phyloP scores from a whole-genome alignment of 2,329 filamentous ascomycete species.

The Penicillium sclerotiorum region DNA sequence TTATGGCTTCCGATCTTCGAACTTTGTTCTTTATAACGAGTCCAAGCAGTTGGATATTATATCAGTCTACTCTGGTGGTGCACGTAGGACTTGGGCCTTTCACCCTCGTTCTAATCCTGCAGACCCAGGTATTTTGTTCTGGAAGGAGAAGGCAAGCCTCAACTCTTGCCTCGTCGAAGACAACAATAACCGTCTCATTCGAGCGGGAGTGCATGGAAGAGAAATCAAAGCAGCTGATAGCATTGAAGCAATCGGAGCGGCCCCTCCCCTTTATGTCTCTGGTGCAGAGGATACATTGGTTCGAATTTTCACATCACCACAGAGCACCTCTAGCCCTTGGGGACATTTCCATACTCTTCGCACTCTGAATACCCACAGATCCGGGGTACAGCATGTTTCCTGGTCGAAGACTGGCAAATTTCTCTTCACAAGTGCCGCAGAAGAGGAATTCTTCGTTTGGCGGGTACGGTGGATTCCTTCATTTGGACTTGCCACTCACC shows the following conservation, averaged over 20 bases:
- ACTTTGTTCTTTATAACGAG: conserved; percentile 83
- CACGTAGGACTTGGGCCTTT: conserved; percentile 75
- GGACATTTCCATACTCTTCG: conserved; percentile 56
- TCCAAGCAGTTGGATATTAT: conserved; percentile 69
- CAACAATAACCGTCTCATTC: conserved; percentile 55
- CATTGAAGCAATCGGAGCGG: conserved; percentile 30
- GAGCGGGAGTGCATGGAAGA: conserved; percentile 76
- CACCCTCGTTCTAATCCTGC: conserved; percentile 34
- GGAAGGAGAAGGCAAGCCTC: conserved; percentile 67
- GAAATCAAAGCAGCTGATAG: conserved; percentile 73
- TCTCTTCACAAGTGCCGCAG: conserved; percentile 83
- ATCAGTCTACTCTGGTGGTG: conserved; percentile 78
- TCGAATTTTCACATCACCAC: conserved; percentile 60
- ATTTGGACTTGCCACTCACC: conserved; percentile 56
- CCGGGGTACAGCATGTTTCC: conserved; percentile 77
- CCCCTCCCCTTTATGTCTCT: conserved; percentile 59
- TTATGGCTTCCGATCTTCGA: conserved; percentile 37
- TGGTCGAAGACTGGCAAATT: conserved; percentile 70
- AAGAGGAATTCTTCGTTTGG: conserved; percentile 91
- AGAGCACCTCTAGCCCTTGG: conserved; percentile 17
- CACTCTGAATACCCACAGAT: conserved; percentile 74
- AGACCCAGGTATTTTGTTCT: conserved; percentile 70
- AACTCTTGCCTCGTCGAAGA: conserved; percentile 47
- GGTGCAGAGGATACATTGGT: conserved; percentile 74
- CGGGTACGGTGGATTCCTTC: conserved; percentile 60